Evolutionary conservation across 352 stramenopile genomes (phyloP), one percentile per base, ranked within the genome.

Genomic region (Achlya hypogyna): DNA sequence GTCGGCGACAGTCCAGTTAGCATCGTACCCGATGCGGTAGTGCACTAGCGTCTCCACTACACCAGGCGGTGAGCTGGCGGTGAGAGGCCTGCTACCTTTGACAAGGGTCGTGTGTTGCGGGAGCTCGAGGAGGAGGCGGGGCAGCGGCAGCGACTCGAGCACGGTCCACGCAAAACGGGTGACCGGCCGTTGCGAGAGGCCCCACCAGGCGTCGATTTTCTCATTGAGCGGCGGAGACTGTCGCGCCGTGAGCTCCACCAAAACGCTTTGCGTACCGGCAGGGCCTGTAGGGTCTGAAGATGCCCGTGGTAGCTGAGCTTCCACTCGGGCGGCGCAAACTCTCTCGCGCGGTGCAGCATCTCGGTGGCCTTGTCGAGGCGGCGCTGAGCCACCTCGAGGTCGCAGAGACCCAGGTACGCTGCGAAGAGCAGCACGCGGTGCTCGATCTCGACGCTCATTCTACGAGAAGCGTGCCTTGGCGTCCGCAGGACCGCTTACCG

Each of bases 11-110:
- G 60, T 54, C 60, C 60, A 67, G 2, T 28, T 2, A 20, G 5
- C 38, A 1, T 67, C 42, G 60, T 59, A 67, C 42, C 38, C 12
- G n/a, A 67, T 5, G 29, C 60, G 45, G 22, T 67, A 67, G 29
- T 67, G 60, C 16, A 54, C 38, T 16, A 31, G 25, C 12, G 18
- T 28, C 18, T 27, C 32, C 28, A 67, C 60, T 67, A 45, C 12
- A 31, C 8, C 38, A 22, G 18, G 6, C 10, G 28, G n/a, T 34
- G 2, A 60, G 10, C 35, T 4, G 29, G 12, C 42, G 1, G 18
- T 3, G 1, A 12, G 3, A 22, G 8, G 27, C 20, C 28, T 2
- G 6, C 38, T 53, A 54, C 60, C 60, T 67, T 67, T 67, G 45
- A 67, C 32, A 22, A 67, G 34, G 8, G 59, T 45, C 9, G 29